Evolutionary conservation across 202 grass and related monocot genomes (phyloP).

Genomic region (Alloteropsis angusta): DNA sequence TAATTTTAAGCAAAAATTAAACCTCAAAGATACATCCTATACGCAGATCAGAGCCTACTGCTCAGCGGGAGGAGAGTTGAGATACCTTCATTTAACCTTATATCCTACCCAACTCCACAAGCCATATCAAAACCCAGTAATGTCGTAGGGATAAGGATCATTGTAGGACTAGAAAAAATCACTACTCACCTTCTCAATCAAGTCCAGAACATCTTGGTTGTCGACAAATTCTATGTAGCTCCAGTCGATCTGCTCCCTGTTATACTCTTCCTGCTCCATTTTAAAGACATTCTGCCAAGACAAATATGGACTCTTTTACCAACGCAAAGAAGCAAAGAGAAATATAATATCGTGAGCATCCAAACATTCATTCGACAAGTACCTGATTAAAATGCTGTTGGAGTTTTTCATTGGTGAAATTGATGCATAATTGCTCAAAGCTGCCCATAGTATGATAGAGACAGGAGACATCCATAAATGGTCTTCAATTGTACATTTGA

Average conservation of each 20-base stretch:
- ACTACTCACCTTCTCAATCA: constrained; percentile 69
- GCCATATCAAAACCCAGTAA: background rate
- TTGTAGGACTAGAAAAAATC: constrained; percentile 7
- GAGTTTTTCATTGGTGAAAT: constrained; percentile 95
- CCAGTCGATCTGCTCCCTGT: constrained; percentile 85
- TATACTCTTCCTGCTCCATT: constrained; percentile 96
- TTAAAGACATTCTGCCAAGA: constrained; percentile 88
- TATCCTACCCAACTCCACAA: background rate
- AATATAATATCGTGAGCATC: background rate
- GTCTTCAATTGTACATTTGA: background rate
- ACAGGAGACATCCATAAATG: constrained; percentile 21
- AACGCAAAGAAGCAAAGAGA: constrained; percentile 22
- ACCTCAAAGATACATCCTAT: background rate
- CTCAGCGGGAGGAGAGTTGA: background rate
- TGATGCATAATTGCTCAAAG: constrained; percentile 95
- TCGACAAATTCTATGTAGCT: constrained; percentile 97
- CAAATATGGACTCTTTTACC: constrained; percentile 7
- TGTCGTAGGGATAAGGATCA: background rate
- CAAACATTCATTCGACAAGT: constrained; percentile 15
- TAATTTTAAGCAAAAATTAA: background rate
- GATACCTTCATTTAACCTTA: background rate
- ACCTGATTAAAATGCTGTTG: constrained; percentile 98
- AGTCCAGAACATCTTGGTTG: constrained; percentile 90
- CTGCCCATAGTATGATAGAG: constrained; percentile 45
- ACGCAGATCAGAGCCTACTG: background rate